phyloP scores from a whole-genome alignment of 164 flowering plant genomes.

The Magnolia sinica region DNA sequence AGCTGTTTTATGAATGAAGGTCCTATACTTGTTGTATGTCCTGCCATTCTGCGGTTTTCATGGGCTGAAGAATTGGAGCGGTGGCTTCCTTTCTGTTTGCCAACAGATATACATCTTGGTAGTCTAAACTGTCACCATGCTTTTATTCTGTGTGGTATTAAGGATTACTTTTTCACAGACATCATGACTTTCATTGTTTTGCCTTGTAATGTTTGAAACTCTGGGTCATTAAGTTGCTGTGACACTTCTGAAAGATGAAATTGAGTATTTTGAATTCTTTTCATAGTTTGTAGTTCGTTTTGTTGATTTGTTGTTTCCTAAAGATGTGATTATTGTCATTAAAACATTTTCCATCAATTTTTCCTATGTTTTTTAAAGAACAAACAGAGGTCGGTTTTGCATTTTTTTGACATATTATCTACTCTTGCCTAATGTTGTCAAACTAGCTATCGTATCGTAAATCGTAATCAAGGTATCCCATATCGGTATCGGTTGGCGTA shows the following conservation, averaged over 20 bases:
- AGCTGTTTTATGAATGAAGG: constrained; percentile 84
- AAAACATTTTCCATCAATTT: too few relatives aligned
- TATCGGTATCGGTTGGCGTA: too few relatives aligned
- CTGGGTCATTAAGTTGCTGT: background rate
- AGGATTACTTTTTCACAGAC: background rate
- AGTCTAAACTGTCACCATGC: constrained; percentile 10
- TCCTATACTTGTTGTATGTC: constrained; percentile 87
- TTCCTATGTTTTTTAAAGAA: too few relatives aligned
- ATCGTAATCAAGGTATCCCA: too few relatives aligned
- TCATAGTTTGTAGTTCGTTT: too few relatives aligned
- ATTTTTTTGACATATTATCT: too few relatives aligned
- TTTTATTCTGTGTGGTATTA: background rate
- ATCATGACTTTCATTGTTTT: background rate
- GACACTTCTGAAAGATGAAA: background rate
- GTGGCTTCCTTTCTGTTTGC: constrained; percentile 88
- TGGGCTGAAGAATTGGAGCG: constrained; percentile 99
- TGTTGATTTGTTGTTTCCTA: too few relatives aligned
- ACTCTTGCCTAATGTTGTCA: too few relatives aligned
- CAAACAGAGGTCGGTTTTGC: too few relatives aligned
- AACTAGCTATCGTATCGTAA: too few relatives aligned
- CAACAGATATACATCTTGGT: constrained; percentile 92
- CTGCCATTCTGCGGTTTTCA: constrained; percentile 81
- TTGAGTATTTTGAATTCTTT: background rate
- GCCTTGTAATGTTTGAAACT: background rate
- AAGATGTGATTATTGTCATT: too few relatives aligned